These are phyloP conservation scores for Aphanomyces stellatus DNA, from an alignment of 352 stramenopile genomes.

Conservation along the genomic window DNA sequence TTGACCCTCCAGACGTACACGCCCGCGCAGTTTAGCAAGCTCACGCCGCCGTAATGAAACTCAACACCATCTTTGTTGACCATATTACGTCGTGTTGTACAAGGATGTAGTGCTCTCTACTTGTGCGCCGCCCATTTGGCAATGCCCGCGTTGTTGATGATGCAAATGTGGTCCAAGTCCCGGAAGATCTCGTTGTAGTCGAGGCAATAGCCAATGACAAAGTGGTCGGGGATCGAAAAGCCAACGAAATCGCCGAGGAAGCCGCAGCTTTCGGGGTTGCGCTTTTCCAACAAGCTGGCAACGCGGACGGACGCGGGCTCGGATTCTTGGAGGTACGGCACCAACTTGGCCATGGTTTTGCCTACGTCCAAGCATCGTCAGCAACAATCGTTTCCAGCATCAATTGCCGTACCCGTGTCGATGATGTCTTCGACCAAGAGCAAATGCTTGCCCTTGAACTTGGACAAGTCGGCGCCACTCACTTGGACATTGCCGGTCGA, in stretches of 20 bases:
- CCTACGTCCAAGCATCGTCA: constrained; percentile 31
- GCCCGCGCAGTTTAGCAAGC: constrained; percentile 58
- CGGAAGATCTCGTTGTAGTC: constrained; percentile 97
- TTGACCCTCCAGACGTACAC: constrained; percentile 78
- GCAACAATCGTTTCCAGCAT: too few species aligned
- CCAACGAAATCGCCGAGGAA: constrained; percentile 93
- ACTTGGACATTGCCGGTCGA: constrained; percentile 90
- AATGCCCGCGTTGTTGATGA: constrained; percentile 91
- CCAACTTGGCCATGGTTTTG: constrained; percentile 87
- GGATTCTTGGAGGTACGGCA: constrained; percentile 78
- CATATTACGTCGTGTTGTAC: not conserved
- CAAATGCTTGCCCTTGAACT: constrained; percentile 87
- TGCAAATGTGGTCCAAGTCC: constrained; percentile 92
- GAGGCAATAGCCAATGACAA: constrained; percentile 93
- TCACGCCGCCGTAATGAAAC: too few species aligned
- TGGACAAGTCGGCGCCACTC: constrained; percentile 68
- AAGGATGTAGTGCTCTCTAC: constrained; percentile 23
- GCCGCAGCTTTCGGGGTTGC: constrained; percentile 78
- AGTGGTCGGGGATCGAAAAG: constrained; percentile 95
- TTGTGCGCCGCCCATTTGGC: constrained; percentile 59
- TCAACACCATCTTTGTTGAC: too few species aligned
- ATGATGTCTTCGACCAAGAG: constrained; percentile 97
- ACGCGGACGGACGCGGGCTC: constrained; percentile 82
- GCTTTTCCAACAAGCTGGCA: constrained; percentile 91
- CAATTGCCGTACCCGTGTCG: constrained; percentile 60